Evolutionary conservation across 208 protist species (phyloP).

Genomic region (Herpetomonas tarakana): DNA sequence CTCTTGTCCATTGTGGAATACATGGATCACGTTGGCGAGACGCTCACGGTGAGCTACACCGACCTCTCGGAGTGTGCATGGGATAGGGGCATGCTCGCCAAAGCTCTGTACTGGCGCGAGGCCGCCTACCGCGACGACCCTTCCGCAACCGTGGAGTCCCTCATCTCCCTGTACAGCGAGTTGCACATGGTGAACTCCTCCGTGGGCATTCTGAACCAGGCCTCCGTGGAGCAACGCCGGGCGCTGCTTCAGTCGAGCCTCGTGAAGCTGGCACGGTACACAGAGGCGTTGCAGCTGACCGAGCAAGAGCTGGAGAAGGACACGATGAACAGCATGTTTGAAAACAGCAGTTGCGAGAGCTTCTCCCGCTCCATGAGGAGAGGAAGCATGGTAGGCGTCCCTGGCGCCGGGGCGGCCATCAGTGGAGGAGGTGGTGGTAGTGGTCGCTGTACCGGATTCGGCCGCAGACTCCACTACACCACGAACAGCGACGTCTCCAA

Average conservation of each 20-base stretch:
- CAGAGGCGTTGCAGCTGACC: conserved; percentile 60
- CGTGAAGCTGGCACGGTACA: conserved; percentile 77
- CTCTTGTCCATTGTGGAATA: conserved; percentile 79
- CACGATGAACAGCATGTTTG: conserved; percentile 15
- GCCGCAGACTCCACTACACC: not conserved
- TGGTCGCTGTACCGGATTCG: conserved; percentile 1
- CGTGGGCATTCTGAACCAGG: conserved; percentile 70
- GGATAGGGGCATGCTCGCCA: conserved; percentile 85
- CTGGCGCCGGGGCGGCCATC: too few species aligned
- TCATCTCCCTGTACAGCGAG: conserved; percentile 80
- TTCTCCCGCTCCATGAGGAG: not conserved
- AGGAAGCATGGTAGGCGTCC: not conserved
- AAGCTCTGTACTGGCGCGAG: conserved; percentile 87
- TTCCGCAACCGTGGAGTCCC: conserved; percentile 57
- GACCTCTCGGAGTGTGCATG: conserved; percentile 79
- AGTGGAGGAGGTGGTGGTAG: too few species aligned
- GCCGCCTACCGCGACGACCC: conserved; percentile 76
- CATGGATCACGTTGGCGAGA: conserved; percentile 82
- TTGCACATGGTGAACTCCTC: conserved; percentile 77
- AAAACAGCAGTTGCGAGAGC: conserved; percentile 39
- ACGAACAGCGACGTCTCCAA: not conserved
- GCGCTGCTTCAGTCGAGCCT: conserved; percentile 76
- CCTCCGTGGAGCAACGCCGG: conserved; percentile 53
- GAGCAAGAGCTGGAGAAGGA: conserved; percentile 64
- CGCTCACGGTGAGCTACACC: conserved; percentile 54